Percentiles rank a stretch among this genome's conserved stretches.
Evolutionary conservation across 108 stramenopile genomes (phyloP).

Genomic region (Skeletonema marinoi): DNA sequence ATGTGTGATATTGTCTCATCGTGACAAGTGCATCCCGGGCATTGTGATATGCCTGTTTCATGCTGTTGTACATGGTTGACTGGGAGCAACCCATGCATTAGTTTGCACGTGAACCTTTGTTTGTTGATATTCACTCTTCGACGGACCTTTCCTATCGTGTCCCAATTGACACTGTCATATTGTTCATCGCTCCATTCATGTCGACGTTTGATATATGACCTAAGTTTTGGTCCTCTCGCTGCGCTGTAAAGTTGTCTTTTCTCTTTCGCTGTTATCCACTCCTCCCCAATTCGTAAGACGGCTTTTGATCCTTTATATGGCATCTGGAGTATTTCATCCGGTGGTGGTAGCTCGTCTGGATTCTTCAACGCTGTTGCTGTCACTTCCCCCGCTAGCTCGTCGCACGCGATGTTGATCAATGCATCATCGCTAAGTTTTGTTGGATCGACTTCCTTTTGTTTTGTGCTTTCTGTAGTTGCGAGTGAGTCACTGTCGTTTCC

Average conservation of each 20-base stretch:
- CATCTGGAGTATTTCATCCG: not conserved
- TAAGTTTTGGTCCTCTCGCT: not conserved
- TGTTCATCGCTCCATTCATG: not conserved
- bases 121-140: not conserved
- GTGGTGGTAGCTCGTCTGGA: not conserved
- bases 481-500: not conserved
- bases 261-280: not conserved
- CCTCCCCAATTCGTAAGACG: not conserved
- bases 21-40: not conserved
- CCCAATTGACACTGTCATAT: not conserved
- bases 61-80: not conserved
- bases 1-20: not conserved
- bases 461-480: not conserved
- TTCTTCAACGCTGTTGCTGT: not conserved
- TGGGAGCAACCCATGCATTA: not conserved
- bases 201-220: not conserved
- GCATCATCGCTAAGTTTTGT: not conserved
- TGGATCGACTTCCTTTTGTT: not conserved
- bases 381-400: not conserved
- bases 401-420: not conserved
- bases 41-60: not conserved
- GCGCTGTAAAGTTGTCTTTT: not conserved
- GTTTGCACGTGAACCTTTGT: not conserved
- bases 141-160: not conserved
- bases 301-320: not conserved